Evolutionary conservation across 2,329 filamentous ascomycete species (phyloP), one percentile per base, ranked within the genome.

Genomic region (Hypoxylon sp.): DNA sequence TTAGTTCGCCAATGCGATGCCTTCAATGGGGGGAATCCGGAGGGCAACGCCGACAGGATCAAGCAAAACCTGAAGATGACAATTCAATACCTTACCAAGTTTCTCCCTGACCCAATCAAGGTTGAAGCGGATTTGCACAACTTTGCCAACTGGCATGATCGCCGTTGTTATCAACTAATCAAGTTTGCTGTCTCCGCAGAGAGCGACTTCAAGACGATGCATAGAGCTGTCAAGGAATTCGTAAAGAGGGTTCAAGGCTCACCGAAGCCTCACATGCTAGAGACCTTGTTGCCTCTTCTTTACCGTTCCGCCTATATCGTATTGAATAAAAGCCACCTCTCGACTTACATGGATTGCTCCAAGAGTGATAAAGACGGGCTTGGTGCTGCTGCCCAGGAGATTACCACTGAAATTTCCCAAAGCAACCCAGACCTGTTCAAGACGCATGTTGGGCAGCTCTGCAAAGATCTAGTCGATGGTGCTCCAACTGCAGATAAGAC

Each of bases 281-380:
- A 97, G 34, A 96, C 93, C 0, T 78, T 99, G 25, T 87, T 90
- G 5, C 91, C 94, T 4, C 83, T 99, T 14, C 82, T 98, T 3
- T 97, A 97, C 76, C 89, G 93, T 45, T 90, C 90, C 58, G 91
- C 93, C 32, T 90, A 93, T 62, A 85, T 99, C 68, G 87, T 97
- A 70, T 97, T 96, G 81, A 99, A 97, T 81, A 90, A 92, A 74
- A 98, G 95, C 76, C 94, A 99, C 76, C 89, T 99, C 16, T 89
- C 94, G 2, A 90, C 93, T 0, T 95, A 98, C 68, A 92, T 98
- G 82, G 90, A 94, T 62, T 92, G 91, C 74, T 94, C 94, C 9
- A 90, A 93, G 73, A 94, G 89, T 8, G 91, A 97, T 74, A 91
- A 94, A 74, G 88, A 91, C 51, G 90, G 90, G 0, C 83, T 97